Percentiles rank a stretch among this genome's conserved stretches.
Evolutionary conservation across 1,139 yeast species (phyloP).

Genomic region (Meyerozyma smithsonii): DNA sequence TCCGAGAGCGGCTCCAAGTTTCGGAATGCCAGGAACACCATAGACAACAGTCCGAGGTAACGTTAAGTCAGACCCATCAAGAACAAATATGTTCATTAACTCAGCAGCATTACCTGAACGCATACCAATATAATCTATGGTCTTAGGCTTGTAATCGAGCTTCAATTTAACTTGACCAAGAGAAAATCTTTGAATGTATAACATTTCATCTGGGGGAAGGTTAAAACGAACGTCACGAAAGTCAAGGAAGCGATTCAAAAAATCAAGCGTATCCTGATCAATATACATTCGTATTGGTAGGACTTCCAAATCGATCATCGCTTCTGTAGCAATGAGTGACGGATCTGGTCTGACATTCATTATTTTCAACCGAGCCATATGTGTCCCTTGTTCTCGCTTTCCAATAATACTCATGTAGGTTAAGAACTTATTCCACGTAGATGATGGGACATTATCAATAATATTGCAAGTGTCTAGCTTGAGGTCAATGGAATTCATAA

Average conservation of each 20-base stretch:
- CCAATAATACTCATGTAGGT: slow-evolving; percentile 67
- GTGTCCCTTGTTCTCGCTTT: slow-evolving; percentile 64
- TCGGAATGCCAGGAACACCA: slow-evolving; percentile 73
- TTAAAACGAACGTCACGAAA: slow-evolving; percentile 71
- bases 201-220: slow-evolving; percentile 54
- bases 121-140: slow-evolving; percentile 76
- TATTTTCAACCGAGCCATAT: slow-evolving; percentile 54
- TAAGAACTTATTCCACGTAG: slow-evolving; percentile 87
- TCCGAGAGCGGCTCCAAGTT: slow-evolving; percentile 51
- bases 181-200: slow-evolving; percentile 66
- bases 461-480: slow-evolving; percentile 53
- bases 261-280: slow-evolving; percentile 91
- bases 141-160: slow-evolving; percentile 90
- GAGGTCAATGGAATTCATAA: slow-evolving; percentile 43
- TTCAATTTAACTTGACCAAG: slow-evolving; percentile 60
- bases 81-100: slow-evolving; percentile 78
- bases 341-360: slow-evolving; percentile 65
- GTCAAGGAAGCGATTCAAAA: slow-evolving; percentile 71
- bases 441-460: slow-evolving; percentile 75
- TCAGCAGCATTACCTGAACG: slow-evolving; percentile 84
- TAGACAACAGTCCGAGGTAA: slow-evolving; percentile 59
- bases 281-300: slow-evolving; percentile 79
- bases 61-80: slow-evolving; percentile 77
- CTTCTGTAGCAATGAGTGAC: slow-evolving; percentile 64
- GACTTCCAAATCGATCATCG: slow-evolving; percentile 49